phyloP scores from a whole-genome alignment of 306 rosid genomes.

The Begonia loranthoides region DNA sequence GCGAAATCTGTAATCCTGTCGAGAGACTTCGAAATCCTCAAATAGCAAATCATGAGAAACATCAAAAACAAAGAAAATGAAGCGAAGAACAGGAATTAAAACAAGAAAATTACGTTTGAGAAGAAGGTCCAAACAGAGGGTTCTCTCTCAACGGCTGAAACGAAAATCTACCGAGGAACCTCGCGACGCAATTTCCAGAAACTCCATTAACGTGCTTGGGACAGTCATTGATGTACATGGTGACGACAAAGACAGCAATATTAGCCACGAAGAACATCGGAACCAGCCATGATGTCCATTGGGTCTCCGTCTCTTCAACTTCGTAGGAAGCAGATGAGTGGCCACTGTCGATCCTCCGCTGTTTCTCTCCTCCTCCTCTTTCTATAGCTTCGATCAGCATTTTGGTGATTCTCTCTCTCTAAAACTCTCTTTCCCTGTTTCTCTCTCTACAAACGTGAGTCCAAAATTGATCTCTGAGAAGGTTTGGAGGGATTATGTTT shows the following conservation, averaged over 20 bases:
- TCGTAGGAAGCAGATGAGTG: conserved; percentile 19
- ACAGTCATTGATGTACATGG: conserved; percentile 65
- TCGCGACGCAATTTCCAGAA: conserved; percentile 43
- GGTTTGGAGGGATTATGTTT: background rate
- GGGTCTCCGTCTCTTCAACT: conserved; percentile 30
- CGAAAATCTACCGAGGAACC: conserved; percentile 52
- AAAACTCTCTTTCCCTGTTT: conserved; percentile 4
- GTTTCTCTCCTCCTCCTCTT: conserved; percentile 22
- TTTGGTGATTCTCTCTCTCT: conserved; percentile 6
- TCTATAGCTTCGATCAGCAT: conserved; percentile 57
- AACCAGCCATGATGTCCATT: conserved; percentile 78
- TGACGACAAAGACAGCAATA: conserved; percentile 37
- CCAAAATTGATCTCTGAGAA: background rate
- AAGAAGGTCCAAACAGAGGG: conserved; percentile 81
- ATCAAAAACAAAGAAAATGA: conserved; percentile 1
- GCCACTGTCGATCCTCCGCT: conserved; percentile 18
- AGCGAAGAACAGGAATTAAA: background rate
- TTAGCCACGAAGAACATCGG: conserved; percentile 56
- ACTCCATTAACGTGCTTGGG: conserved; percentile 28
- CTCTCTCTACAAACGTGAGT: background rate
- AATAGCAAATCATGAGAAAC: background rate
- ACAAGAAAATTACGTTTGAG: conserved; percentile 37
- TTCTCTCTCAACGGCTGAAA: conserved; percentile 63
- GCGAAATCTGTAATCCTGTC: too few species aligned
- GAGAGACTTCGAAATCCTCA: too few species aligned